These are phyloP conservation scores for Nigrospora osmanthi DNA, from an alignment of 2,329 filamentous ascomycete genomes.

Conservation along the genomic window DNA sequence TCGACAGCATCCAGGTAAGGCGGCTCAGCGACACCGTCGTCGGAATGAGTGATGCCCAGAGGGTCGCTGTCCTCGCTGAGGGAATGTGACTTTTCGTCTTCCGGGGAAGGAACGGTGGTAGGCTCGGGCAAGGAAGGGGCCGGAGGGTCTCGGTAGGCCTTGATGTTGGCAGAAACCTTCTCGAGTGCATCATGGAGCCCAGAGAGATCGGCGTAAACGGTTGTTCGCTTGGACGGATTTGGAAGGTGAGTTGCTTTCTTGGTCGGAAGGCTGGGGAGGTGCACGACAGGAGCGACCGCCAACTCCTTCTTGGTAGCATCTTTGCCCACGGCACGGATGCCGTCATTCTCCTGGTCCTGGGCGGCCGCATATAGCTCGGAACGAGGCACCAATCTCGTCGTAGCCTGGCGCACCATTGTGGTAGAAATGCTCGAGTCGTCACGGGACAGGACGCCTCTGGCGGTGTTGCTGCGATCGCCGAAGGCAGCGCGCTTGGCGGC, in stretches of 20 bases:
- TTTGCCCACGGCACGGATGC: slow-evolving; percentile 8
- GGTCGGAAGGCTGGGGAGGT: slow-evolving; percentile 9
- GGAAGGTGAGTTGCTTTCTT: slow-evolving; percentile 1
- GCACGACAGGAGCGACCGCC: slow-evolving; percentile 27
- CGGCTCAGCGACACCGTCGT: slow-evolving; percentile 30
- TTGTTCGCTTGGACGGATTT: slow-evolving; percentile 6
- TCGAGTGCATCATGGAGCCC: slow-evolving; percentile 5
- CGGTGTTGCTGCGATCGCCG: slow-evolving; percentile 71
- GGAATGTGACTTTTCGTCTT: too few species aligned
- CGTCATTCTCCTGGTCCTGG: slow-evolving; percentile 37
- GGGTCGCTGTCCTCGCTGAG: not conserved
- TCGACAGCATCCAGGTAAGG: slow-evolving; percentile 39
- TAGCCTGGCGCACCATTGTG: slow-evolving; percentile 20
- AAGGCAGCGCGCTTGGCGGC: slow-evolving; percentile 71
- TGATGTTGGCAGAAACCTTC: not conserved
- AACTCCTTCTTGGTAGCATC: slow-evolving; percentile 23
- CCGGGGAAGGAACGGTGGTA: not conserved
- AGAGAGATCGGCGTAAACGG: not conserved
- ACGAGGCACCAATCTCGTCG: slow-evolving; percentile 11
- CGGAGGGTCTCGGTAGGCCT: not conserved
- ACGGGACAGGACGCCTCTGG: slow-evolving; percentile 11
- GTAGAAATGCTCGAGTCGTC: slow-evolving; percentile 19
- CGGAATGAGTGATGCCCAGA: slow-evolving; percentile 4
- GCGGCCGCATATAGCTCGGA: slow-evolving; percentile 13
- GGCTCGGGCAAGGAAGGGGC: not conserved